Percentiles rank a stretch among this genome's conserved stretches.
Evolutionary conservation across 2,329 filamentous ascomycete genomes (phyloP).

Genomic region (Grosmannia huntii): DNA sequence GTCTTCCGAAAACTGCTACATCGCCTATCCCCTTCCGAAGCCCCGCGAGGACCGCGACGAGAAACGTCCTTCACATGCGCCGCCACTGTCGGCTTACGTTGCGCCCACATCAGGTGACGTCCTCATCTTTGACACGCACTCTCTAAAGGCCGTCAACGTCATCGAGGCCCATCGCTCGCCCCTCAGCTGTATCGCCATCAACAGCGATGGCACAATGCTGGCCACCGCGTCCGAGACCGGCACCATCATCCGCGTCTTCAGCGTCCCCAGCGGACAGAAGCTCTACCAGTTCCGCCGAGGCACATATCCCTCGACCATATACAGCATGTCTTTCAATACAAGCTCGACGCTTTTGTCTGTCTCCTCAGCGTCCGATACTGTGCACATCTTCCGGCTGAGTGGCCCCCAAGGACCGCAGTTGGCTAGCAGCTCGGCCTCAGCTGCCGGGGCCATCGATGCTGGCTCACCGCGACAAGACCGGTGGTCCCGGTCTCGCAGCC

Average conservation of each 20-base stretch:
- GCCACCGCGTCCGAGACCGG: slow-evolving; percentile 96
- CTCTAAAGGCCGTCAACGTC: slow-evolving; percentile 85
- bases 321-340: slow-evolving; percentile 97
- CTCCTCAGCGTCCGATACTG: slow-evolving; percentile 89
- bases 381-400: slow-evolving; percentile 84
- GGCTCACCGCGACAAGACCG: slow-evolving; percentile 33
- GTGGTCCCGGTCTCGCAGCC: slow-evolving; percentile 39
- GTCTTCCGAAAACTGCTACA: slow-evolving; percentile 89
- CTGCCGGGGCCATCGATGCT: slow-evolving; percentile 16
- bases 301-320: slow-evolving; percentile 90
- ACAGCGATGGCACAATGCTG: slow-evolving; percentile 80
- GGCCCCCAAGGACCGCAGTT: slow-evolving; percentile 25
- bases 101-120: slow-evolving; percentile 83
- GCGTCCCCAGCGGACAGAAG: slow-evolving; percentile 80
- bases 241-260: slow-evolving; percentile 93
- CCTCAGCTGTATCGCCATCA: slow-evolving; percentile 79
- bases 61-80: slow-evolving; percentile 65
- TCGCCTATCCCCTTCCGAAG: slow-evolving; percentile 82
- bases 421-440: slow-evolving; percentile 12
- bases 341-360: slow-evolving; percentile 88
- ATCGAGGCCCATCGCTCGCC: slow-evolving; percentile 91
- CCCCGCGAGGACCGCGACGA: slow-evolving; percentile 47
- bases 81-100: slow-evolving; percentile 65
- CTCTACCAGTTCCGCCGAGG: slow-evolving; percentile 92
- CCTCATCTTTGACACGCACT: slow-evolving; percentile 79